These are phyloP conservation scores for Taphrina wiesneri DNA, from an alignment of 1,139 yeast species.

Conservation along the genomic window DNA sequence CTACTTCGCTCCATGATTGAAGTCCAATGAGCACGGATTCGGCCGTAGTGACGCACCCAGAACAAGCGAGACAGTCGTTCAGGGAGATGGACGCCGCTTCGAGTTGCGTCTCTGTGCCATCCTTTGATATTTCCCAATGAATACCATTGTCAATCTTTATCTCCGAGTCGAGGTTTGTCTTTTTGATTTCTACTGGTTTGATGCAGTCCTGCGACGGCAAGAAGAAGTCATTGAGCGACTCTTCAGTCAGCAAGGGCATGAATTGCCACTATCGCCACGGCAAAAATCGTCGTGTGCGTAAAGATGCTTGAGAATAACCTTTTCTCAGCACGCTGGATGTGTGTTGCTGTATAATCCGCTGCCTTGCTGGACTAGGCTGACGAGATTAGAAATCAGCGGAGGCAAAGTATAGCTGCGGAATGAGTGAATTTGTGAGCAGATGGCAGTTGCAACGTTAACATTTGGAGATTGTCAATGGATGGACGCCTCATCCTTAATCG, in stretches of 20 bases:
- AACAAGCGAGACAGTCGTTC: slow-evolving; percentile 92
- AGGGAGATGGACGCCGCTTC: slow-evolving; percentile 85
- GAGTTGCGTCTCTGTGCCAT: slow-evolving; percentile 54
- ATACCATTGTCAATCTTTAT: slow-evolving; percentile 72
- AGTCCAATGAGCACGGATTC: slow-evolving; percentile 89
- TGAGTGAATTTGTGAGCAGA: background rate
- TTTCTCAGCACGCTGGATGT: too few species aligned
- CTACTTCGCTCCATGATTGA: slow-evolving; percentile 79
- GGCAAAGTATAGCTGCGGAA: background rate
- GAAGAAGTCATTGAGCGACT: slow-evolving; percentile 75
- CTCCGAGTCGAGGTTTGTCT: slow-evolving; percentile 50
- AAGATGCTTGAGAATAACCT: too few species aligned
- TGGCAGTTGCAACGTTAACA: too few species aligned
- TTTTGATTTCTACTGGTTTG: slow-evolving; percentile 59
- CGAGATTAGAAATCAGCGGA: too few species aligned
- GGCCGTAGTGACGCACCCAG: slow-evolving; percentile 96
- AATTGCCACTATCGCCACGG: slow-evolving; percentile 3
- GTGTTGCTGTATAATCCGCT: too few species aligned
- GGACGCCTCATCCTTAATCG: too few species aligned
- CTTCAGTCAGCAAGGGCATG: slow-evolving; percentile 31
- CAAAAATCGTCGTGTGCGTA: too few species aligned
- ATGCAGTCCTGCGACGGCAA: slow-evolving; percentile 94
- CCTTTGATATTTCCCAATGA: slow-evolving; percentile 51
- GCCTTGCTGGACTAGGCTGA: too few species aligned
- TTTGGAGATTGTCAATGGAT: too few species aligned